Evolutionary conservation across 805 yeast genomes (phyloP), one percentile per base, ranked within the genome.

Genomic region (Saccharomycopsis babjevae): DNA sequence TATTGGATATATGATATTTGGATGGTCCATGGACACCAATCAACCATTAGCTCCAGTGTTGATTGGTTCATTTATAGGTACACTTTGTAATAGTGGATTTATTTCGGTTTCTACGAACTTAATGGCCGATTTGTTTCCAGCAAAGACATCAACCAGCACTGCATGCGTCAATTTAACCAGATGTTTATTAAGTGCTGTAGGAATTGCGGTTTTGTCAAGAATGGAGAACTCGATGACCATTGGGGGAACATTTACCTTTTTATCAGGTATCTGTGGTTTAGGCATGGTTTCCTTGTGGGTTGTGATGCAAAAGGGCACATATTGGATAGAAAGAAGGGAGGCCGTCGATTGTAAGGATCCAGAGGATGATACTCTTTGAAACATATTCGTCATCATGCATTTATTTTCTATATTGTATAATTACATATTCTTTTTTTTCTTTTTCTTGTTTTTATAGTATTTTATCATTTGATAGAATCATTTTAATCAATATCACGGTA

Each of bases 201-300:
- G 87, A 52, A 78, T 86, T 22, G 94, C 88, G 0, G 84, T 83
- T 2, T 74, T 89, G 22, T 79, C 83, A 22, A 77, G 73, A 57
- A 87, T 91, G 93, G 74, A 77, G 15, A 59, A 61, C 0, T 63
- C 73, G 0, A 75, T 91, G 81, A 82, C 82, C 0, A 71, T 81
- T 13, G 97, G 97, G 1, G 94, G 96, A 18, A 80, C 88, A 1
- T 89, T 84, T 67, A 84, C 96, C 0, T 75, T 90, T n/a, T 71
- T 88, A 77, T 84, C 85, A 1, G 84, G 77, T 0, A 58, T 85
- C 1, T 75, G 79, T 5, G 28, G 68, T 7, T 25, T 68, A 6
- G 61, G 63, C 20, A 20, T 57, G 56, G 25, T 62, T 13, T 56
- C 58, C 13, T 7, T 61, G 2, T 68, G 61, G 38, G 15, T 62